Evolutionary conservation across 2,329 filamentous ascomycete genomes (phyloP).

Genomic region (Waltergamsia citrina): DNA sequence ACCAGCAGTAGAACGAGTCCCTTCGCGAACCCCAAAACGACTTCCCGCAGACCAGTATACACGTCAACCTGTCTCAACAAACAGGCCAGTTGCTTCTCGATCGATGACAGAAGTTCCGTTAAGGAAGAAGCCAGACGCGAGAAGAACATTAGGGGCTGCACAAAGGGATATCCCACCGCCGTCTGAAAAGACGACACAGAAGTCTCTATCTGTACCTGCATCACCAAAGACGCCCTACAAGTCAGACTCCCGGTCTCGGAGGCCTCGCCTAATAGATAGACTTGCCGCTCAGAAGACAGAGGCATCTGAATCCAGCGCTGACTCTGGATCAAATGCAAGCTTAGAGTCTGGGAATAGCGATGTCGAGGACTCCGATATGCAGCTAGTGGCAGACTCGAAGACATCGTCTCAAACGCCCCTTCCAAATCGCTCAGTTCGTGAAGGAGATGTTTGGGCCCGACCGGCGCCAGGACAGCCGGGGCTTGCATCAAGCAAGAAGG

Average conservation of each 20-base stretch:
- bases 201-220: background rate
- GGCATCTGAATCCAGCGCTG: constrained; percentile 3
- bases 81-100: background rate
- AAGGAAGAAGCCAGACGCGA: background rate
- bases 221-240: background rate
- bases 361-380: too few relatives aligned
- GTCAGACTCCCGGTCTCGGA: background rate
- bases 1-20: background rate
- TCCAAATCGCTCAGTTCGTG: background rate
- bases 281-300: constrained; percentile 4
- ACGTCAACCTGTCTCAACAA: background rate
- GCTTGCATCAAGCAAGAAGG: constrained; percentile 5
- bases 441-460: constrained; percentile 1
- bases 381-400: constrained; percentile 1
- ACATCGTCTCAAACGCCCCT: background rate
- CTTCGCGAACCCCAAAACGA: background rate
- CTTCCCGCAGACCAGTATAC: background rate
- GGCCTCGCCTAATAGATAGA: constrained; percentile 6
- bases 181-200: background rate
- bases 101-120: too few relatives aligned
- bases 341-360: too few relatives aligned
- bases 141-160: too few relatives aligned
- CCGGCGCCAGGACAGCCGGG: background rate
- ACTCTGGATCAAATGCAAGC: background rate
- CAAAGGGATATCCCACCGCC: too few relatives aligned